Base-by-base conservation (phyloP, 108 stramenopile species). In the Skeletonema costatum region DNA sequence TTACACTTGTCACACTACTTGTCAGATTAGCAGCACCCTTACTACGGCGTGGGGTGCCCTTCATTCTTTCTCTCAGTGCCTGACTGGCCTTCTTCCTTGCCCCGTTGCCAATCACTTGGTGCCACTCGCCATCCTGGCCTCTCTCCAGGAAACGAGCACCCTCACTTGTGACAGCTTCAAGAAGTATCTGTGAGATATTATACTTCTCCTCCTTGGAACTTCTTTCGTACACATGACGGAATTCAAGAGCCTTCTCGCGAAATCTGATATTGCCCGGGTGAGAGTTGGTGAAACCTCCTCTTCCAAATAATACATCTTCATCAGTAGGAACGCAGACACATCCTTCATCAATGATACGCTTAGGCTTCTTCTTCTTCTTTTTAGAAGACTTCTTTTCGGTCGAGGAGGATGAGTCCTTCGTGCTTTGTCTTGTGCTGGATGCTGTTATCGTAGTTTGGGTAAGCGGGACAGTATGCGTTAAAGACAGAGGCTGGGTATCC, bases 251-350 rank as follows among this genome's bases (percentile, higher is more conserved):
- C 25, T 70, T 60, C n/a, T 60, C 44, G 3, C 92, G 87, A 69
- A 90, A 93, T 29, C 74, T 42, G 36, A 88, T 71, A 65, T 93
- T 93, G 0, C 92, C 92, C n/a, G 76, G 64, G 56, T 88, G 87
- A 48, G 76, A 59, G 66, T 92, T 92, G 11, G 87, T 92, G 41
- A 74, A 86, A 2, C 89, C 89, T 2, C 91, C 91, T n/a, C 91
- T 67, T 2, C 91, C 91, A 60, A 83, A 89, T 0, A 92, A 82
- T 56, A 92, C 85, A 80, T 92, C 91, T 60, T 93, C 72, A 13
- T 93, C 89, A 13, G 74, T 76, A 39, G 79, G 73, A 17, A 68
- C 50, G 65, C 46, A 36, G 4, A 48, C 50, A 6, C 35, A 16
- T 3, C 70, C 36, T 30, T 59, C 53, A 44, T 76, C 75, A 41